Base-by-base conservation (phyloP, 202 grass and related monocot genomes). In the Schoenoplectus tabernaemontani region DNA sequence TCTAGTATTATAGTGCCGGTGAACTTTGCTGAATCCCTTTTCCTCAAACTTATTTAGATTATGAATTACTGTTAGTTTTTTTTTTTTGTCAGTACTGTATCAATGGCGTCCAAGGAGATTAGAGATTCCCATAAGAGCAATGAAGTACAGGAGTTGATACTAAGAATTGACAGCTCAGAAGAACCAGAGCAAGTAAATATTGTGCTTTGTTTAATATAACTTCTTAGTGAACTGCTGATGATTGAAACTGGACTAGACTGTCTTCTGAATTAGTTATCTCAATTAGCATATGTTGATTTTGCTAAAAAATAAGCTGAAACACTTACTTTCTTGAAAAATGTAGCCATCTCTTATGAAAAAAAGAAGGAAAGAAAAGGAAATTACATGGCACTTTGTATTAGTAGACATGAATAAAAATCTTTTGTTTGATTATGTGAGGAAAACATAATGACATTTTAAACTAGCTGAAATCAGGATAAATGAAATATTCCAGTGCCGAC, bases 151-250 rank as follows among this genome's bases (percentile, higher is more conserved):
- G 85, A 87, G 82, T 63, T 87, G 60, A 82, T 94, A 84, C 82
- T 85, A 56, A 80, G 83, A 70, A 92, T 94, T 48, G 94, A 92
- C 54, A 85, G 82, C 37, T 82, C 84, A 38, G 73, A 69, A 26
- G 91, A 93, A 78, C 84, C 89, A 87, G 89, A 93, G 79, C 86
- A 93, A n/a, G 51, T 56, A 56, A 84, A 58, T 81, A 22, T 57
- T 47, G 15, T 59, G 16, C 33, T 74, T 74, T 9, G 24, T 15
- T 78, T 84, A 65, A 57, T 69, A 11, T 34, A 68, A 43, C 15
- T 60, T 61, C 4, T 59, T 24, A 20, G 13, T 59, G 34, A 26
- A 39, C 43, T 48, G 1, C 20, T 2, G 60, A 42, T 61, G 51
- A 59, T 16, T 61, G n/a, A 34, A 46, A 26, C 61, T 7, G 0